phyloP scores from a whole-genome alignment of 805 yeast genomes.

The Ogataea polymorpha region DNA sequence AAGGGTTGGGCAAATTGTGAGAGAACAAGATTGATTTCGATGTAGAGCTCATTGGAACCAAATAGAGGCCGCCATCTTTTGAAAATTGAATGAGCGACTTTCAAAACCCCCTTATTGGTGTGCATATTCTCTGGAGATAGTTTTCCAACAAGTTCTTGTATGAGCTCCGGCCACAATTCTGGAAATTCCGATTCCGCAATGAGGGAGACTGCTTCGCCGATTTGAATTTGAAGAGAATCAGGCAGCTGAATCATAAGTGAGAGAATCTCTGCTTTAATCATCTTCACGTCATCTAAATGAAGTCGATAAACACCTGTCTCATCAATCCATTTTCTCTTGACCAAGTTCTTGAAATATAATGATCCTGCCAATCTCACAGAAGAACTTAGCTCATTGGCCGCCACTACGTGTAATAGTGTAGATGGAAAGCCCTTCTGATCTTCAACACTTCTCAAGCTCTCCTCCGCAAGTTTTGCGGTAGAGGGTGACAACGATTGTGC shows the following conservation, averaged over 20 bases:
- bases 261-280: conserved; percentile 74
- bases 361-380: conserved; percentile 84
- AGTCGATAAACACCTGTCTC: conserved; percentile 79
- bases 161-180: conserved; percentile 74
- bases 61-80: conserved; percentile 95
- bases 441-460: conserved; percentile 60
- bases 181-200: conserved; percentile 98
- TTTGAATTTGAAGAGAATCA: conserved; percentile 77
- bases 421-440: conserved; percentile 69
- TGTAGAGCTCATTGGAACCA: conserved; percentile 83
- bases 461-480: conserved; percentile 66
- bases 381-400: conserved; percentile 49
- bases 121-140: conserved; percentile 64
- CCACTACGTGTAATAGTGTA: conserved; percentile 72
- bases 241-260: conserved; percentile 85
- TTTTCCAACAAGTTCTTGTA: conserved; percentile 69
- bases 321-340: conserved; percentile 84
- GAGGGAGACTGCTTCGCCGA: conserved; percentile 88
- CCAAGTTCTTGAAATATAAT: conserved; percentile 81
- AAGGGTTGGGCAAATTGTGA: conserved; percentile 82
- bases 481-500: conserved; percentile 64
- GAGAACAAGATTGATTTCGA: conserved; percentile 83
- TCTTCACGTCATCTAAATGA: conserved; percentile 54
- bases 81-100: conserved; percentile 93
- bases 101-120: conserved; percentile 78